Conservation (phyloP, 176 grass and related monocot species). For the Poa annua region DNA sequence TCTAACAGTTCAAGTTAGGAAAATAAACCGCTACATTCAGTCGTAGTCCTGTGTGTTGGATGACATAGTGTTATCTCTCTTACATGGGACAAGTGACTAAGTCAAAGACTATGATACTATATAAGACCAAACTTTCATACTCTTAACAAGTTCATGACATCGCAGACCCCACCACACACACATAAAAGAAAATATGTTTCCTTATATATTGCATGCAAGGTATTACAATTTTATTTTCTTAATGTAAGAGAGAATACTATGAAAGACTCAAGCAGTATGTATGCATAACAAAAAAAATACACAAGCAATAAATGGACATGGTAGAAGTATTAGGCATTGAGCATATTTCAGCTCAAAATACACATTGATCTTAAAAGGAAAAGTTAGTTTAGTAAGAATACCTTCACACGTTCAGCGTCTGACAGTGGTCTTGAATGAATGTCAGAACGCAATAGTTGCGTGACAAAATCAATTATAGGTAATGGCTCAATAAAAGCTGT, state of each 20-base stretch:
- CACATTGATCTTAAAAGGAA: neutral
- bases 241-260: neutral
- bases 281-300: neutral
- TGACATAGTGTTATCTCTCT: neutral
- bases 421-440: slow-evolving; percentile 67
- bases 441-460: slow-evolving; percentile 59
- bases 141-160: neutral
- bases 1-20: neutral
- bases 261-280: slow-evolving; percentile 7
- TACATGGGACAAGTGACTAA: neutral
- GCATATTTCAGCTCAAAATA: slow-evolving; percentile 1
- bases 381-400: slow-evolving; percentile 37
- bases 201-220: neutral
- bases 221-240: neutral
- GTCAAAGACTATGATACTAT: neutral
- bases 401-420: slow-evolving; percentile 85
- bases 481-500: slow-evolving; percentile 89
- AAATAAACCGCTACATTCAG: neutral
- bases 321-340: neutral
- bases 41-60: neutral
- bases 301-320: neutral
- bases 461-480: slow-evolving; percentile 71
- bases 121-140: neutral
- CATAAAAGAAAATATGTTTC: neutral
- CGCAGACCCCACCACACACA: neutral